Percentiles rank a stretch among this genome's conserved stretches.
phyloP scores from a whole-genome alignment of 192 early-diverging fungal genomes.

The Linderina pennispora region DNA sequence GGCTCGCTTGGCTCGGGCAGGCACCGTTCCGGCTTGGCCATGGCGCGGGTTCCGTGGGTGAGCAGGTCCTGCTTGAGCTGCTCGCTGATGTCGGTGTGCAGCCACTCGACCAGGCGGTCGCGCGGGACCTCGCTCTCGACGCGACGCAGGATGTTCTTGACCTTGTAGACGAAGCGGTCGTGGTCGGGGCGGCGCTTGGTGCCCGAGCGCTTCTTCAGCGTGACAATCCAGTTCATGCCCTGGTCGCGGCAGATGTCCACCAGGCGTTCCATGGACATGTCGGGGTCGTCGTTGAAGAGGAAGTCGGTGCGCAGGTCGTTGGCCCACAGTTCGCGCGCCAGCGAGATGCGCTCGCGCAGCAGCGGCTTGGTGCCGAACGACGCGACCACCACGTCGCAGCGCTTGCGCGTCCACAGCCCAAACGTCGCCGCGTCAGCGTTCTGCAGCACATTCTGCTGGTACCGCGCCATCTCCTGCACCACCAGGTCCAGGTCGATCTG shows the following conservation, averaged over 20 bases:
- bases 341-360: conserved; percentile 65
- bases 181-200: not conserved
- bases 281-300: conserved; percentile 64
- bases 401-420: conserved; percentile 53
- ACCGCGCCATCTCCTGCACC: conserved; percentile 55
- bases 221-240: conserved; percentile 77
- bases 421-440: conserved; percentile 29
- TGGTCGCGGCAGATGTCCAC: conserved; percentile 55
- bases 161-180: conserved; percentile 48
- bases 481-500: conserved; percentile 76
- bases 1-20: not conserved
- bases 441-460: conserved; percentile 44
- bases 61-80: conserved; percentile 55
- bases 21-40: conserved; percentile 5
- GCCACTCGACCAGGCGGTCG: conserved; percentile 50
- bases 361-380: conserved; percentile 68
- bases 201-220: conserved; percentile 49
- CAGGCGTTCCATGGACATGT: conserved; percentile 61
- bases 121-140: conserved; percentile 64
- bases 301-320: conserved; percentile 76
- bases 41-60: conserved; percentile 30
- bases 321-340: conserved; percentile 75
- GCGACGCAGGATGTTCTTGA: conserved; percentile 66
- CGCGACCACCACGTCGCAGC: conserved; percentile 73
- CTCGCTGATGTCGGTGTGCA: conserved; percentile 62